phyloP scores from a whole-genome alignment of 2,329 filamentous ascomycete species.

The Penicillium sclerotigenum region DNA sequence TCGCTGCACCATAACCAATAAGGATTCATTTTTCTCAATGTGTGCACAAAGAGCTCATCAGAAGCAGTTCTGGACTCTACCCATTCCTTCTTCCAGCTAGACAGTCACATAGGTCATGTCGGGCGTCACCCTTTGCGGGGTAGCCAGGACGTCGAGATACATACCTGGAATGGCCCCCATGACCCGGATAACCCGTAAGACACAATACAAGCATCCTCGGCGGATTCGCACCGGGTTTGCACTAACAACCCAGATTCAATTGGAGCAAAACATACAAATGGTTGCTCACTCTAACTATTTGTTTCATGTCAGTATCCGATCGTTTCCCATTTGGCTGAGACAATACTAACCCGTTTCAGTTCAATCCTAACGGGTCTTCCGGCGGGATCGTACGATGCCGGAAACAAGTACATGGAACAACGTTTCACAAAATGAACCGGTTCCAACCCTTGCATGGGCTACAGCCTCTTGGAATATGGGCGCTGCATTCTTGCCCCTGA shows the following conservation, averaged over 20 bases:
- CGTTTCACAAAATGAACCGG: constrained; percentile 33
- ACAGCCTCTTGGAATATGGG: constrained; percentile 40
- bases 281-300: constrained; percentile 42
- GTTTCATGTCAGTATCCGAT: constrained; percentile 35
- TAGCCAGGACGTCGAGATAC: constrained; percentile 27
- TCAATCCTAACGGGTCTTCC: constrained; percentile 44
- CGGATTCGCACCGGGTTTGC: no score
- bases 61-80: not conserved
- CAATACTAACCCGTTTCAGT: constrained; percentile 10
- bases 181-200: constrained; percentile 33
- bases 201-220: not conserved
- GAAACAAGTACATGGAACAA: constrained; percentile 31
- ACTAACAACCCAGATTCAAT: constrained; percentile 36
- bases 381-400: constrained; percentile 41
- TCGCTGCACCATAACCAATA: constrained; percentile 23
- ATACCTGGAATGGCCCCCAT: constrained; percentile 29
- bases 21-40: constrained; percentile 25
- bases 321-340: no score
- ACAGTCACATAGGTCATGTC: constrained; percentile 27
- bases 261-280: constrained; percentile 44
- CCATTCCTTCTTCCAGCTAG: constrained; percentile 24
- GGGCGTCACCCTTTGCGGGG: constrained; percentile 21
- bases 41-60: not conserved
- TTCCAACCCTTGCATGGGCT: constrained; percentile 36
- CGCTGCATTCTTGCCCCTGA: constrained; percentile 38